Percentiles rank a stretch among this genome's conserved stretches.
These are phyloP conservation scores for Rhizopogon roseolus DNA, from an alignment of 768 basidiomycete genomes.

Conservation along the genomic window DNA sequence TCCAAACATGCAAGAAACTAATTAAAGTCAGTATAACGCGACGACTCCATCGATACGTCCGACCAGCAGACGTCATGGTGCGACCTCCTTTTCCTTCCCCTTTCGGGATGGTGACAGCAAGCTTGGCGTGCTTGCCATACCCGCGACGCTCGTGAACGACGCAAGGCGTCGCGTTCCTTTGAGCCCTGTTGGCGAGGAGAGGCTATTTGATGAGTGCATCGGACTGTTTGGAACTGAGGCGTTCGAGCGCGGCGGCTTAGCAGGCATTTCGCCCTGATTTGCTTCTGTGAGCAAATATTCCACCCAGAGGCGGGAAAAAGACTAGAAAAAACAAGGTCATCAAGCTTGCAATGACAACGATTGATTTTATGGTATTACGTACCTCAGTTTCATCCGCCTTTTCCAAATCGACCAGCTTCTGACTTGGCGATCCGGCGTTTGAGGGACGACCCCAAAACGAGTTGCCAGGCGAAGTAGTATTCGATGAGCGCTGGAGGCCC, in stretches of 20 bases:
- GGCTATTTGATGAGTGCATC: constrained; percentile 17
- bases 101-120: constrained; percentile 38
- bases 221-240: constrained; percentile 36
- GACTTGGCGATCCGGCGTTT: constrained; percentile 24
- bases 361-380: neutral
- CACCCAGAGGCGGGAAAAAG: constrained; percentile 96
- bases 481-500: constrained; percentile 60
- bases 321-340: constrained; percentile 41
- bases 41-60: neutral
- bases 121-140: constrained; percentile 37
- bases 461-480: constrained; percentile 13
- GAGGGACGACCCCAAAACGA: constrained; percentile 23
- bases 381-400: constrained; percentile 87
- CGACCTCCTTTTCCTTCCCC: constrained; percentile 41
- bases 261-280: constrained; percentile 29
- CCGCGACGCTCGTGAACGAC: constrained; percentile 30
- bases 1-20: neutral
- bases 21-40: neutral
- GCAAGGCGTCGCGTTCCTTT: constrained; percentile 32
- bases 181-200: constrained; percentile 20
- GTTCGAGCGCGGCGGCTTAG: constrained; percentile 27
- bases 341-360: neutral
- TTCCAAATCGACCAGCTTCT: constrained; percentile 53
- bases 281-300: constrained; percentile 97
- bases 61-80: constrained; percentile 2